Evolutionary conservation across 768 basidiomycete genomes (phyloP), one percentile per base, ranked within the genome.

Genomic region (Infundibulicybe gibba): DNA sequence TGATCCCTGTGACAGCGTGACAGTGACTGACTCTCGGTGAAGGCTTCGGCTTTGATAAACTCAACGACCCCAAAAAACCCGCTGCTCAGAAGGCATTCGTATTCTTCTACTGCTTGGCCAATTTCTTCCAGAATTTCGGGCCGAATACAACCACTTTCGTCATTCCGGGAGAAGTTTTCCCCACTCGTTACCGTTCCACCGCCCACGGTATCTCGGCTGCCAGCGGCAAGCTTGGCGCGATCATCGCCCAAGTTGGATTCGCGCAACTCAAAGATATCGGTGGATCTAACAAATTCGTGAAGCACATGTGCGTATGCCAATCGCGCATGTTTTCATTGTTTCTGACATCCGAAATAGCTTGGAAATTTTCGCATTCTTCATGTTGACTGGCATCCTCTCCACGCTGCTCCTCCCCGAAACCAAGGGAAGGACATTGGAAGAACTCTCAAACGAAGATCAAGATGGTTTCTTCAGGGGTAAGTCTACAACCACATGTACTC

Each of bases 81-180:
- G 10, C 61, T 2, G 61, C 67, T 15, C 72, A 41, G 13, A 79
- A 80, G 32, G 87, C 74, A 2, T 91, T 93, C 61, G 82, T 90
- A 41, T 85, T 87, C 69, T 76, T 90, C 20, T 93, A 92, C 70
- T 88, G 88, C 61, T 70, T 93, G n/a, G 78, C 88, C 56, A 86
- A 88, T 61, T 90, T 90, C 70, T 90, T 91, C 85, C 85, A 89
- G 70, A 92, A 92, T 67, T 92, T 90, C 51, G 90, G 87, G 2
- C 87, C 85, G 9, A 89, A 90, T 55, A 77, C 77, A 0, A 91
- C 87, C 0, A 90, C 89, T 0, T 92, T 93, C 63, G 49, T 91
- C 45, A 69, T 91, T 3, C 89, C 90, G 0, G 88, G 87, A 52
- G 91, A 94, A 61, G 77, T 72, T 19, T 93, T 90, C 80, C 90